phyloP scores from a whole-genome alignment of 805 yeast species.

The Myxozyma vanderwaltii region DNA sequence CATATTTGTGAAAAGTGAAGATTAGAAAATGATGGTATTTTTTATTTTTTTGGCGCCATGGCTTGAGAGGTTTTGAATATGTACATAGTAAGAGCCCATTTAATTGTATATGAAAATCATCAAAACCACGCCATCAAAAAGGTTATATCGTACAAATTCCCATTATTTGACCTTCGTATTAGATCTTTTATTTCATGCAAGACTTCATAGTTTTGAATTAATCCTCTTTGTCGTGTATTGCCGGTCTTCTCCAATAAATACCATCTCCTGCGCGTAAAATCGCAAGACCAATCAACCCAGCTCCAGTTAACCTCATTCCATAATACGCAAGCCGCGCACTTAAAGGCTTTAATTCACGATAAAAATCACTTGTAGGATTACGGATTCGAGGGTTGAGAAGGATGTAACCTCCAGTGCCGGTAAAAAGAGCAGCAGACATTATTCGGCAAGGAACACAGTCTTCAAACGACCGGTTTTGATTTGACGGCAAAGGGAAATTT shows the following conservation, averaged over 20 bases:
- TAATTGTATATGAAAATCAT: background rate
- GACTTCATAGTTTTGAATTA: too few species aligned
- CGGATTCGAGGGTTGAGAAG: conserved; percentile 22
- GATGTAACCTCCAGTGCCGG: conserved; percentile 23
- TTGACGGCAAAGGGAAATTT: conserved; percentile 25
- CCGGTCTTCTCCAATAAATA: conserved; percentile 29
- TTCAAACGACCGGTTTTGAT: conserved; percentile 12
- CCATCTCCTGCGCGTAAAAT: conserved; percentile 32
- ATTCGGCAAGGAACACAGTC: conserved; percentile 28
- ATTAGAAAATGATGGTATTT: background rate
- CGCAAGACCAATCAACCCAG: conserved; percentile 15
- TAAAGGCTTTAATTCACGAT: conserved; percentile 25
- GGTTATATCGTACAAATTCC: background rate
- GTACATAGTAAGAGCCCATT: too few species aligned
- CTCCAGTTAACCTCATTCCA: conserved; percentile 11
- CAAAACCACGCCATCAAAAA: background rate
- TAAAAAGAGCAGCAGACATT: conserved; percentile 12
- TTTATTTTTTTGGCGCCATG: too few species aligned
- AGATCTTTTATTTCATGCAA: too few species aligned
- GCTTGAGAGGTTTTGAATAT: too few species aligned
- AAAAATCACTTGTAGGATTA: conserved; percentile 24
- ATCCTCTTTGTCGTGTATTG: too few species aligned
- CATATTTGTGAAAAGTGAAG: background rate
- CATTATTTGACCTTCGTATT: too few species aligned
- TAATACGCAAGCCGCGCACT: conserved; percentile 14